A percentile compares a stretch with the other conserved stretches of the same genome.
Conservation (phyloP, 345 rosid genomes). For the Punica granatum region DNA sequence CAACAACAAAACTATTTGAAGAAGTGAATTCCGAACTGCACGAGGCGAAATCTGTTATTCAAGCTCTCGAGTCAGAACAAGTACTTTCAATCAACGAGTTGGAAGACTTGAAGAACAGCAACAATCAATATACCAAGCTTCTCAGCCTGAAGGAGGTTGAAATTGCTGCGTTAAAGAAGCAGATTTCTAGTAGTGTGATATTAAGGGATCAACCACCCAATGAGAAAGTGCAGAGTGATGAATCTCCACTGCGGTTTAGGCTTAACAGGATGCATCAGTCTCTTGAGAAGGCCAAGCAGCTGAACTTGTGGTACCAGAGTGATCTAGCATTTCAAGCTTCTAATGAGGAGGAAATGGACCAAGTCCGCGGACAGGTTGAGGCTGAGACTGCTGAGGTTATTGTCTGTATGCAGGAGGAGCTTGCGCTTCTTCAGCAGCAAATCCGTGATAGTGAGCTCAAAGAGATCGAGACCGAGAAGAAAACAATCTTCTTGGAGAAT, state of each 20-base stretch:
- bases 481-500: slow-evolving; percentile 33
- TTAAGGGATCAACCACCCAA: slow-evolving; percentile 33
- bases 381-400: slow-evolving; percentile 91
- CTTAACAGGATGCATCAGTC: slow-evolving; percentile 83
- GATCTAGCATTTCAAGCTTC: slow-evolving; percentile 52
- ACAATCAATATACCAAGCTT: slow-evolving; percentile 37
- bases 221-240: slow-evolving; percentile 18
- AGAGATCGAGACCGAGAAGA: slow-evolving; percentile 47
- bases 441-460: slow-evolving; percentile 54
- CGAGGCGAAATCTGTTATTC: slow-evolving; percentile 60
- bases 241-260: slow-evolving; percentile 39
- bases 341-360: slow-evolving; percentile 69
- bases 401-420: slow-evolving; percentile 90
- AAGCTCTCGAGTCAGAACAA: slow-evolving; percentile 83
- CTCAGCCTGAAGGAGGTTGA: slow-evolving; percentile 48
- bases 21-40: slow-evolving; percentile 38
- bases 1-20: slow-evolving; percentile 38
- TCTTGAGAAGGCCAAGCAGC: slow-evolving; percentile 70
- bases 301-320: slow-evolving; percentile 61
- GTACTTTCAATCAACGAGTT: slow-evolving; percentile 53
- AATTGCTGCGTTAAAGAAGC: slow-evolving; percentile 41
- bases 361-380: slow-evolving; percentile 68
- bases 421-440: slow-evolving; percentile 70
- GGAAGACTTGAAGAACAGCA: slow-evolving; percentile 51
- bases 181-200: slow-evolving; percentile 28